These are phyloP conservation scores for Schizosaccharomyces osmophilus DNA, from an alignment of 805 yeast genomes.

Conservation along the genomic window DNA sequence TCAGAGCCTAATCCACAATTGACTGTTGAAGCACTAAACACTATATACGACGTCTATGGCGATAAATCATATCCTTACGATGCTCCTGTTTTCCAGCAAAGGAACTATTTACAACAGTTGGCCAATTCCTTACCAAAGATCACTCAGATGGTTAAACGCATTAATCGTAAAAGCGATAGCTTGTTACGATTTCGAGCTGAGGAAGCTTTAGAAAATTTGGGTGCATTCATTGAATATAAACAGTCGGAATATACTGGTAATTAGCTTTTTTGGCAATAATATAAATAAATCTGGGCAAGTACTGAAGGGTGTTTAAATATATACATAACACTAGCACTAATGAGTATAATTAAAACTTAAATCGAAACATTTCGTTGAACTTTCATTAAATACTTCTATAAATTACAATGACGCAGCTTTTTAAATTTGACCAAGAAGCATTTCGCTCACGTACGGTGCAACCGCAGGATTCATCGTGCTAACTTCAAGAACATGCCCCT, in stretches of 20 bases:
- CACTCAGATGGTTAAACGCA: conserved; percentile 29
- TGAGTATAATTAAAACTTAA: not conserved
- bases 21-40: conserved; percentile 35
- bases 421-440: not conserved
- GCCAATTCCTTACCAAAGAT: conserved; percentile 22
- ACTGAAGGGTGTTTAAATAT: too few relatives aligned
- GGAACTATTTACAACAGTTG: conserved; percentile 23
- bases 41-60: conserved; percentile 54
- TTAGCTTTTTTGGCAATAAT: too few relatives aligned
- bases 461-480: not conserved
- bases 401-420: not conserved
- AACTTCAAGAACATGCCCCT: not conserved
- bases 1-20: conserved; percentile 16
- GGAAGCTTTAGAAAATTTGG: conserved; percentile 41
- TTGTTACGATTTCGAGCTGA: conserved; percentile 38
- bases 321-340: too few relatives aligned
- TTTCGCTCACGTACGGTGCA: not conserved
- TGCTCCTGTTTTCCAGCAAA: conserved; percentile 34
- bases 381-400: not conserved
- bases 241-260: not conserved
- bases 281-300: too few relatives aligned
- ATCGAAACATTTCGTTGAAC: not conserved
- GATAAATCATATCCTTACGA: conserved; percentile 51
- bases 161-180: conserved; percentile 38
- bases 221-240: conserved; percentile 60